phyloP scores from a whole-genome alignment of 75 land plant genomes.

The Ceratopteris richardii region DNA sequence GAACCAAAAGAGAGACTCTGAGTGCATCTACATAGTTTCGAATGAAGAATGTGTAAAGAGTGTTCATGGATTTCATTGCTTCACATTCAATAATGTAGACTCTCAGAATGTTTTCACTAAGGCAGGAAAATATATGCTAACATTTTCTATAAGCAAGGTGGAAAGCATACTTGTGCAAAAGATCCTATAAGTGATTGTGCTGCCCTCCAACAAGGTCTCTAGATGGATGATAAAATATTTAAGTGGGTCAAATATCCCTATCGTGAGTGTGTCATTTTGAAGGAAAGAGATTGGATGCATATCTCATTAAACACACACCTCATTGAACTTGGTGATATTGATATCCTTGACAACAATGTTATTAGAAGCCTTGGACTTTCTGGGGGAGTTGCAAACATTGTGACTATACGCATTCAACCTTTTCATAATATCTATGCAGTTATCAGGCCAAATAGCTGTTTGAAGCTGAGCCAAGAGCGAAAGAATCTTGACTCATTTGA shows the following conservation, averaged over 20 bases:
- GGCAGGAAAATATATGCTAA: conserved; percentile 43
- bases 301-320: neutral
- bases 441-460: conserved; percentile 37
- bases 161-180: neutral
- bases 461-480: neutral
- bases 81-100: conserved; percentile 19
- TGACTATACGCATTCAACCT: conserved; percentile 31
- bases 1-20: too few relatives aligned
- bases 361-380: neutral
- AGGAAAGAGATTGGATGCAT: neutral
- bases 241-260: too few relatives aligned
- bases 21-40: too few relatives aligned
- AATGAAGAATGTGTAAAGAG: conserved; percentile 21
- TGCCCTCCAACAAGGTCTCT: neutral
- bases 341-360: neutral
- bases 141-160: conserved; percentile 38
- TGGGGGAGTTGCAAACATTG: conserved; percentile 5
- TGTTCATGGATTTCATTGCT: conserved; percentile 43
- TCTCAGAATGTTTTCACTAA: conserved; percentile 17
- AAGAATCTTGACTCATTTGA: conserved; percentile 14
- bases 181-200: neutral
- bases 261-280: neutral
- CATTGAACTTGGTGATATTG: neutral
- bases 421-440: conserved; percentile 50
- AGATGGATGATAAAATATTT: neutral